Percentiles rank a stretch among this genome's conserved stretches.
Conservation (phyloP, 257 asterid species). For the Marsdenia floribunda region DNA sequence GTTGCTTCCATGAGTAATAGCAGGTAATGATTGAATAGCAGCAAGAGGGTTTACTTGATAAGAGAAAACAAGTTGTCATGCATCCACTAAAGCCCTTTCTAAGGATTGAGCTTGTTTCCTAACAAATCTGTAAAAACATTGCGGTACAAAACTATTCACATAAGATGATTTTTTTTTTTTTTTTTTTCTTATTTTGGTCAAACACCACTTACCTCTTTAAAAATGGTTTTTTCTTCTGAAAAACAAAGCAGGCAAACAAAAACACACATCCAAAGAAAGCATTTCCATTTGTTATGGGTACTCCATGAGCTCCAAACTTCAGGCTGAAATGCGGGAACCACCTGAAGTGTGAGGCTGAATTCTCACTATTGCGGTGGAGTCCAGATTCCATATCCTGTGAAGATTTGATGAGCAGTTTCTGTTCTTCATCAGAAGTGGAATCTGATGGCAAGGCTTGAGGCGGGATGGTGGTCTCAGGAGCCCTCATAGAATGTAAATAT, state of each 20-base stretch:
- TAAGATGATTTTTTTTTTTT: too few species aligned
- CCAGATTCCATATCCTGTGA: conserved; percentile 30
- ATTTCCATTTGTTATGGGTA: conserved; percentile 59
- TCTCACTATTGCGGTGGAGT: conserved; percentile 19
- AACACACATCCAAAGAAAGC: conserved; percentile 45
- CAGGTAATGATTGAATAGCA: conserved; percentile 70
- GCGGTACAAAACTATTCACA: too few species aligned
- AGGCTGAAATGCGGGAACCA: conserved; percentile 64
- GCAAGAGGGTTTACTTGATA: conserved; percentile 97
- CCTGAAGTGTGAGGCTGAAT: conserved; percentile 44
- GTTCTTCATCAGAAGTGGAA: conserved; percentile 29
- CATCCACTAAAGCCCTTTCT: conserved; percentile 57
- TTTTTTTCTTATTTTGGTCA: too few species aligned
- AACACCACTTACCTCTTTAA: conserved; percentile 51
- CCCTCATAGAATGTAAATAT: conserved; percentile 52
- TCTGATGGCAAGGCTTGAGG: conserved; percentile 36
- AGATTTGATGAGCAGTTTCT: conserved; percentile 25
- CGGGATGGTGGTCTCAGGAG: conserved; percentile 39
- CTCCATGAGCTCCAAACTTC: conserved; percentile 47
- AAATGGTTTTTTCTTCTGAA: conserved; percentile 64
- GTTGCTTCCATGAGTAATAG: conserved; percentile 37
- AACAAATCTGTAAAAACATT: conserved; percentile 35
- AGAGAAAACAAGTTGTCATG: conserved; percentile 92
- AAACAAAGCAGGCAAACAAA: conserved; percentile 36
- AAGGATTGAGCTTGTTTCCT: conserved; percentile 39